Evolutionary conservation across 208 protist genomes (phyloP), one percentile per base, ranked within the genome.

Genomic region (Chromosphaera perkinsii): DNA sequence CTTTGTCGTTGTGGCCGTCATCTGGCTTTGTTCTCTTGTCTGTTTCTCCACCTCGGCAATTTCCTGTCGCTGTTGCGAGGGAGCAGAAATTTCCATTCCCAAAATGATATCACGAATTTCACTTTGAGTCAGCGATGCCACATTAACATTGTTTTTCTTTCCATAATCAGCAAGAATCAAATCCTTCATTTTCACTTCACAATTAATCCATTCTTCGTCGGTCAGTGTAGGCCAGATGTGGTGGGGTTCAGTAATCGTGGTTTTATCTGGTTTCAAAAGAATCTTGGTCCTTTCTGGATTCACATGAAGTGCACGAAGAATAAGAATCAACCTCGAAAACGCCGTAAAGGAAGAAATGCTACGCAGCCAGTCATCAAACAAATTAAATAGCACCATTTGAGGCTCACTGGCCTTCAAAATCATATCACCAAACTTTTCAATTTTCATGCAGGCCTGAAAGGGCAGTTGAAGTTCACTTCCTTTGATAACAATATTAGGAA

Each of bases 341-440:
- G 96, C 97, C 22, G 97, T 99, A 84, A 95, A 96, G 9, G 91
- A 88, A 54, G 94, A 92, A 58, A 98, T 94, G 36, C 90, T 90
- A 62, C 93, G 85, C 40, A 99, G 88, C 98, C 98, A 99, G 83
- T 99, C 97, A 81, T 99, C 98, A 86, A 98, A 99, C 33, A 99
- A 76, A 82, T 96, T 97, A 78, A 98, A 99, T 49, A 99, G 82
- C 61, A 96, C 85, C 73, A 96, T 85, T 51, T 87, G 75, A 48
- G 96, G 97, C 82, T 99, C 93, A 10, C 94, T 98, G 12, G 98
- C 96, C 70, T 95, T 94, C 24, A 99, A 88, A 67, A 99, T 97
- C 24, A 98, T 79, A 75, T 99, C 95, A 45, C 94, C 95, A 62
- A 99, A 91, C 76, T 97, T 98, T 72, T 95, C 95, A 69, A 99